Percentiles rank a stretch among this genome's conserved stretches.
Evolutionary conservation across 139 green algal species (phyloP).

Genomic region (Pedinophyceae sp.): DNA sequence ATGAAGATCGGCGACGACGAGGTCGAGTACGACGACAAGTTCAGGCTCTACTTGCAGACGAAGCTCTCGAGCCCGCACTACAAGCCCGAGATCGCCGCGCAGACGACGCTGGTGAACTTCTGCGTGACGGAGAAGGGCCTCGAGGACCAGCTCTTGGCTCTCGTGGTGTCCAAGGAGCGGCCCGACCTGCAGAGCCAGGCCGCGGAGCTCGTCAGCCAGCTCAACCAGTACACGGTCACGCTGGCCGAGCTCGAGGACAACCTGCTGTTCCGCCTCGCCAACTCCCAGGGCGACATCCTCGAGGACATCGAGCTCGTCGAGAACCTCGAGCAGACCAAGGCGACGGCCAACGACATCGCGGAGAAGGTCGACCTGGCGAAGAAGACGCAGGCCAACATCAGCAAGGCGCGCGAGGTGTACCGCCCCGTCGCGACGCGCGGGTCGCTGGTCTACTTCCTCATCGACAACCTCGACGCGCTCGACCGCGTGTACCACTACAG

Average conservation of each 20-base stretch:
- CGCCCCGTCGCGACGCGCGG: constrained; percentile 60
- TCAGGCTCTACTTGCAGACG: constrained; percentile 71
- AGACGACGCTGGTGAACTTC: constrained; percentile 83
- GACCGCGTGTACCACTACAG: constrained; percentile 84
- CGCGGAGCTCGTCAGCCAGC: constrained; percentile 37
- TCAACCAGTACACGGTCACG: constrained; percentile 70
- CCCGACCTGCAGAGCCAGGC: constrained; percentile 60
- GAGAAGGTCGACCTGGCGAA: constrained; percentile 60
- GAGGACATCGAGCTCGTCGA: constrained; percentile 82
- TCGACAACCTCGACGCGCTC: constrained; percentile 66
- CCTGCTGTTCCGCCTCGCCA: constrained; percentile 58
- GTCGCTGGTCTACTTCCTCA: constrained; percentile 76
- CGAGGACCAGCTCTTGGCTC: constrained; percentile 78
- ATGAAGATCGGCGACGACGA: constrained; percentile 73
- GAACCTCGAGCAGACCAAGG: constrained; percentile 82
- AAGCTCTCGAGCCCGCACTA: constrained; percentile 82
- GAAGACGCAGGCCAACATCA: constrained; percentile 52
- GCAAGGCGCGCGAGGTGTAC: constrained; percentile 58
- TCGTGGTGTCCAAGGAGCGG: constrained; percentile 70
- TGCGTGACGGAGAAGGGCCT: constrained; percentile 73
- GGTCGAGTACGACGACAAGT: constrained; percentile 45
- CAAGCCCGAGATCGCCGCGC: constrained; percentile 70
- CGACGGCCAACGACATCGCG: constrained; percentile 62
- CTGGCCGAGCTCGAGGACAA: constrained; percentile 75
- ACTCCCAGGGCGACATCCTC: constrained; percentile 74